phyloP scores from a whole-genome alignment of 768 basidiomycete species.

The Amanita phalloides region DNA sequence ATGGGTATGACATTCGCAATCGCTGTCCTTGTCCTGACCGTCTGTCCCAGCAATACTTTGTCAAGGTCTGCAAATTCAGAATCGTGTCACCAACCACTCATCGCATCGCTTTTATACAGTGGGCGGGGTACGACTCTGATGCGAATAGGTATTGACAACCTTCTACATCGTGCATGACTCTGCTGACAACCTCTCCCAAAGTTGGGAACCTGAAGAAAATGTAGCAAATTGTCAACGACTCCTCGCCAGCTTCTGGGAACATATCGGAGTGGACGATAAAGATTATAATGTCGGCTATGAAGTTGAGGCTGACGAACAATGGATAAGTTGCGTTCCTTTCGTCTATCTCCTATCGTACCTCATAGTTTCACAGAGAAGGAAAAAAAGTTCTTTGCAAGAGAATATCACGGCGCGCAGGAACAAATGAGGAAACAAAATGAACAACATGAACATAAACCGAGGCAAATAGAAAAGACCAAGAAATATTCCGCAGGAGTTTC shows the following conservation, averaged over 20 bases:
- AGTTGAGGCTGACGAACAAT: slow-evolving; percentile 30
- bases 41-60: slow-evolving; percentile 41
- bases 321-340: slow-evolving; percentile 42
- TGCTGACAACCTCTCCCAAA: slow-evolving; percentile 15
- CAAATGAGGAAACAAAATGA: slow-evolving; percentile 4
- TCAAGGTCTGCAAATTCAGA: slow-evolving; percentile 36
- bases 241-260: slow-evolving; percentile 51
- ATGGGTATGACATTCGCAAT: background rate
- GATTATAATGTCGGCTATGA: slow-evolving; percentile 42
- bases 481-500: background rate
- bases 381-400: slow-evolving; percentile 24
- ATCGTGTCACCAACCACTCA: background rate
- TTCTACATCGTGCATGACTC: background rate
- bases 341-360: background rate
- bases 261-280: slow-evolving; percentile 44
- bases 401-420: slow-evolving; percentile 16
- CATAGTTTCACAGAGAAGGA: slow-evolving; percentile 21
- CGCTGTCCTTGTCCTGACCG: background rate
- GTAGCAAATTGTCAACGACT: slow-evolving; percentile 46
- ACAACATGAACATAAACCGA: background rate
- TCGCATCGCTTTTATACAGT: slow-evolving; percentile 22
- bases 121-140: slow-evolving; percentile 51
- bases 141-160: slow-evolving; percentile 37
- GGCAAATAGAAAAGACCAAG: background rate
- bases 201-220: slow-evolving; percentile 64